Evolutionary conservation across 805 yeast genomes (phyloP).

Genomic region (Hanseniaspora valbyensis): DNA sequence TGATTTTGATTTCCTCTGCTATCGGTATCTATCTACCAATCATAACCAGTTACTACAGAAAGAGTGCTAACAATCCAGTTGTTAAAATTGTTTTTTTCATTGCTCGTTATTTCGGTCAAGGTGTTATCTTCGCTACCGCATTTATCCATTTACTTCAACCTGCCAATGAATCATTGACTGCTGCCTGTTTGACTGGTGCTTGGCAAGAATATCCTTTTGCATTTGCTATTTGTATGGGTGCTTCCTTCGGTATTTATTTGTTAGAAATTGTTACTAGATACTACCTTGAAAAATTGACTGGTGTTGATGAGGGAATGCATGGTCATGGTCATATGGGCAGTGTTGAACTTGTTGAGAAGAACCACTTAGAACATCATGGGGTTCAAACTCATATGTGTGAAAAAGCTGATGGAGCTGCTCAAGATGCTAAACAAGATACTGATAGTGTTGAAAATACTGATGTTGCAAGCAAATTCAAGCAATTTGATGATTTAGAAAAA

Average conservation of each 20-base stretch:
- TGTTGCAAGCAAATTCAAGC: neutral
- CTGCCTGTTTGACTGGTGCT: conserved; percentile 53
- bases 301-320: conserved; percentile 38
- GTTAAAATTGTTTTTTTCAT: conserved; percentile 39
- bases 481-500: neutral
- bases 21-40: conserved; percentile 56
- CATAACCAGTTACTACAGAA: neutral
- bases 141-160: conserved; percentile 65
- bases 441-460: neutral
- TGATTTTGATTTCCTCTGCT: conserved; percentile 45
- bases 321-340: conserved; percentile 20
- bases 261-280: conserved; percentile 40
- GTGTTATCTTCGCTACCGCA: conserved; percentile 73
- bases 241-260: conserved; percentile 37
- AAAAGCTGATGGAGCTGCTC: neutral
- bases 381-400: neutral
- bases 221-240: conserved; percentile 41
- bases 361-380: conserved; percentile 8
- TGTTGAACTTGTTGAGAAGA: neutral
- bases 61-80: neutral
- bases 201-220: conserved; percentile 48
- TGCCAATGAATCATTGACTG: conserved; percentile 46
- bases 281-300: conserved; percentile 30
- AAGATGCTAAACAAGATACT: neutral
- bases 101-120: conserved; percentile 71